Evolutionary conservation across 768 basidiomycete species (phyloP).

Genomic region (Trametes elegans): DNA sequence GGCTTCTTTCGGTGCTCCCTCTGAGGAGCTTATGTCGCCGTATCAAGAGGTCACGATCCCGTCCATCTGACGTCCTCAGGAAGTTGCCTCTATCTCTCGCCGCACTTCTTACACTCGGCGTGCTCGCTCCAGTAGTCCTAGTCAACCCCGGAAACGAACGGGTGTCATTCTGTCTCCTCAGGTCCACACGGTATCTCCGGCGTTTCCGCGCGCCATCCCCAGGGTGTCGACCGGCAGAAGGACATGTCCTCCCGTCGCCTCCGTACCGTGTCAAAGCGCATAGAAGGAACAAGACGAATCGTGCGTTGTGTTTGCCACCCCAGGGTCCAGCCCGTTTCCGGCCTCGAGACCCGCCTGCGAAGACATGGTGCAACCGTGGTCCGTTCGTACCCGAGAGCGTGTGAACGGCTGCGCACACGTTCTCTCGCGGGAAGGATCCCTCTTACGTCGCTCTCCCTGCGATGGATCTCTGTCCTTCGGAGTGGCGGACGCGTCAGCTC

Average conservation of each 20-base stretch:
- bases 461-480: neutral
- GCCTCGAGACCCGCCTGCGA: neutral
- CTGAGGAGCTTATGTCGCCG: neutral
- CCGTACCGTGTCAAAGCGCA: neutral
- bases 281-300: neutral
- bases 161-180: no score
- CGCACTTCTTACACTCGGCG: neutral
- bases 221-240: neutral
- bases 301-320: neutral
- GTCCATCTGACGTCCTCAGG: conserved; percentile 3
- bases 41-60: neutral
- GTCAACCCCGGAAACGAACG: no score
- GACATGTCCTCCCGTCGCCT: neutral
- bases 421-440: conserved; percentile 4
- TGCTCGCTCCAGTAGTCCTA: no score
- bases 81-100: conserved; percentile 1
- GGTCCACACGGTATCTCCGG: neutral
- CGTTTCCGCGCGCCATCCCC: neutral
- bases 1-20: no score
- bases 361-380: neutral
- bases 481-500: neutral
- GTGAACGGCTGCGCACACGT: neutral
- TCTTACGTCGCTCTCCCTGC: conserved; percentile 4
- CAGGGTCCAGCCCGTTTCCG: neutral
- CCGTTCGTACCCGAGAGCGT: neutral